Base-by-base conservation (phyloP, 495 filamentous ascomycete genomes). In the Aspergillus panamensis region DNA sequence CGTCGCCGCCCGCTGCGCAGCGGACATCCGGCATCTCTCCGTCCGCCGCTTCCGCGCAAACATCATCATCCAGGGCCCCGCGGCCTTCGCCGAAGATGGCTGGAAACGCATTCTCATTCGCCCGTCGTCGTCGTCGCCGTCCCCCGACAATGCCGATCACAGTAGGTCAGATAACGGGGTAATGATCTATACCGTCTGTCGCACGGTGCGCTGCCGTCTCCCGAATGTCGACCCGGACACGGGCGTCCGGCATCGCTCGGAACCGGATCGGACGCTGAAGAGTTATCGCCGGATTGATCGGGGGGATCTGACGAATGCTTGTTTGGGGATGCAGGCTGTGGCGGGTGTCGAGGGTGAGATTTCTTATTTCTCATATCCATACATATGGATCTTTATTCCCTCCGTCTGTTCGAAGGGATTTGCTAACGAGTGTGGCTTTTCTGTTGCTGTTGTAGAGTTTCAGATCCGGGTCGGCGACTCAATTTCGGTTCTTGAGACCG, bases 281-380 rank as follows among this genome's bases (percentile, higher is more conserved):
- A 77, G 72, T 16, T 88, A 86, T 70, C 79, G 92, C 31, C 69
- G 80, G 29, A 86, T 97, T 42, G 92, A 96, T 73, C 71, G 77
- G 13, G 92, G 92, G 6, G 84, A 88, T 45, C 78, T 77, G 20
- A 79, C 78, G 3, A 81, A 79, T 64, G 86, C 90, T 3, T 95
- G 90, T 67, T 68, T 96, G 53, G 93, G 92, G 1, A 89, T 96
- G 89, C 89, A 93, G 71, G 72, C 91, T 56, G 87, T 88, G 17
- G 86, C 90, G 12, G 68, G 84, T 20, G 66, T 67, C 20, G 51
- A 76, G 57, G 40, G 64, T 62, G 55, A 49, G 66, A 62, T 51
- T 39, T 57, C 16, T 40, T 55, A 32, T 31, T 21, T 54, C 35
- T 29, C 49, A 44, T 25, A 50, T 14, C 30, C 13, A n/a, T n/a